Evolutionary conservation across 2,329 filamentous ascomycete genomes (phyloP).

Genomic region (Blastomyces parvus): DNA sequence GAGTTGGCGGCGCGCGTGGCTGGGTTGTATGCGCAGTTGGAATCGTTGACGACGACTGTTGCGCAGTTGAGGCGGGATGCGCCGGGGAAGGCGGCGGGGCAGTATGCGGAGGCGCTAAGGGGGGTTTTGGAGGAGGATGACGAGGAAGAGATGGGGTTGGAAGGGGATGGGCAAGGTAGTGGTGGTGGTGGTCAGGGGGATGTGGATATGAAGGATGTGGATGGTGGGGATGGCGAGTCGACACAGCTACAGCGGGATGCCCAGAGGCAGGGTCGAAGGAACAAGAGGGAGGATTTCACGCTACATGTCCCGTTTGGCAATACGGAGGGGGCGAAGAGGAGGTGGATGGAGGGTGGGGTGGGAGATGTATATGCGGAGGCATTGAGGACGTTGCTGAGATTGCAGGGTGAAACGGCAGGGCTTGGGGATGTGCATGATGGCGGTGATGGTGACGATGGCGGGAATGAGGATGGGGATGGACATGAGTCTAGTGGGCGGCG

Average conservation of each 20-base stretch:
- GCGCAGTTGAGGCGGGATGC: constrained; percentile 39
- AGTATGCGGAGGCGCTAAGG: constrained; percentile 30
- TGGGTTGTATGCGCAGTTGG: constrained; percentile 39
- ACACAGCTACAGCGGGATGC: constrained; percentile 5
- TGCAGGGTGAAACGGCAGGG: constrained; percentile 29
- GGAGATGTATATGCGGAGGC: constrained; percentile 34
- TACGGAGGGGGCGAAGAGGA: constrained; percentile 27
- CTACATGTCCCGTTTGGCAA: constrained; percentile 25
- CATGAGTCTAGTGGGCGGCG: constrained; percentile 17
- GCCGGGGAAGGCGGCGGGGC: constrained; percentile 33
- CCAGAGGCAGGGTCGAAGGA: background rate
- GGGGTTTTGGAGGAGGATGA: constrained; percentile 32
- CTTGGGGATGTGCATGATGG: constrained; percentile 16
- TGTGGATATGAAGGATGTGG: constrained; percentile 20
- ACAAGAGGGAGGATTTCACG: constrained; percentile 10
- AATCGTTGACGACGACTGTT: constrained; percentile 39
- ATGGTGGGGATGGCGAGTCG: constrained; percentile 26
- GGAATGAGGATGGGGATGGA: constrained; percentile 15
- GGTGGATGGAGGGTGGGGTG: constrained; percentile 36
- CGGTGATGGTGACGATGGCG: constrained; percentile 15
- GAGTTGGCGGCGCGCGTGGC: constrained; percentile 36
- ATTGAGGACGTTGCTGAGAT: constrained; percentile 30
- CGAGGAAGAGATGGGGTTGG: constrained; percentile 33
- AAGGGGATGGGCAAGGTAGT: constrained; percentile 1
- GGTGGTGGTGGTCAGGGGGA: constrained; percentile 8